phyloP scores from a whole-genome alignment of 139 green algal species.

The Haematococcus sp. region DNA sequence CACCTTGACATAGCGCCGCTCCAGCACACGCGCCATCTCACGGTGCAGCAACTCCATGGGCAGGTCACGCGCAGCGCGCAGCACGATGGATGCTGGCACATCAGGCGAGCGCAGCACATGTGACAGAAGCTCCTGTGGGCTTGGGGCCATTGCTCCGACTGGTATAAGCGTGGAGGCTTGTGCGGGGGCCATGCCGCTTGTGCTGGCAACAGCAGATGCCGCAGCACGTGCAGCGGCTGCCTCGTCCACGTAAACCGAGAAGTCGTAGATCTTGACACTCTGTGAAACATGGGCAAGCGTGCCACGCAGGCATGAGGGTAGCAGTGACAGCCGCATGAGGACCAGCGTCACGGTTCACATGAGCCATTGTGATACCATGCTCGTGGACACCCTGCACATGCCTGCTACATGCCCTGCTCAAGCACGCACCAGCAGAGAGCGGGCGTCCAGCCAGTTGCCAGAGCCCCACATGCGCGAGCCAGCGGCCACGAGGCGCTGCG shows the following conservation, averaged over 20 bases:
- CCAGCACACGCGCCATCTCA: constrained; percentile 67
- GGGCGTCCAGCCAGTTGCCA: constrained; percentile 42
- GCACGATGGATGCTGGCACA: constrained; percentile 57
- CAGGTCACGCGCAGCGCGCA: constrained; percentile 60
- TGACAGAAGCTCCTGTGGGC: neutral
- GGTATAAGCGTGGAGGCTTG: neutral
- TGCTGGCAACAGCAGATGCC: constrained; percentile 5
- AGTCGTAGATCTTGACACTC: constrained; percentile 74
- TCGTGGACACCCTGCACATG: too few species aligned
- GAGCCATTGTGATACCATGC: too few species aligned
- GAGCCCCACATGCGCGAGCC: constrained; percentile 52
- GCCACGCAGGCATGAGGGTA: too few species aligned
- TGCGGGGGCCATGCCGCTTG: neutral
- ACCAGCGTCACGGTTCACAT: too few species aligned
- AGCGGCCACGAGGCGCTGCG: constrained; percentile 53
- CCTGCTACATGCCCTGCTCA: too few species aligned
- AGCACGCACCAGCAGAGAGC: constrained; percentile 29
- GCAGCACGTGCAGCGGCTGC: neutral
- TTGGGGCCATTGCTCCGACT: neutral
- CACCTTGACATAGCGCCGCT: constrained; percentile 36
- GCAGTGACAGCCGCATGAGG: too few species aligned
- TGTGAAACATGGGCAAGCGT: too few species aligned
- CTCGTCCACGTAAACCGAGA: constrained; percentile 64
- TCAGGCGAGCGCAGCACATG: constrained; percentile 13
- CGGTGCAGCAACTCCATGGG: constrained; percentile 52